These are phyloP conservation scores for Thamnidium elegans DNA, from an alignment of 192 early-diverging fungal species.

Conservation along the genomic window DNA sequence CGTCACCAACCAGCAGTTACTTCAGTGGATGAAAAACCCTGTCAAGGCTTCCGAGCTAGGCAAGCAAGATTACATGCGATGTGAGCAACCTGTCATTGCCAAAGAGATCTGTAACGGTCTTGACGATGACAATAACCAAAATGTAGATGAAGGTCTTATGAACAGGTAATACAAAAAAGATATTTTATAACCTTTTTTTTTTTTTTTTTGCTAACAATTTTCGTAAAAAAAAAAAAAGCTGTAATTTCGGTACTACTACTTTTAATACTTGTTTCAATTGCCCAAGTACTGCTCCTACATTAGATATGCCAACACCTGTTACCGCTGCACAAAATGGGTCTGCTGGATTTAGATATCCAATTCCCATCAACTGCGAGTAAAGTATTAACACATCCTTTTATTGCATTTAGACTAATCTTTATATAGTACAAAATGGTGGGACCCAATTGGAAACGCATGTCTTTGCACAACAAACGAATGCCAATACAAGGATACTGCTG, in stretches of 20 bases:
- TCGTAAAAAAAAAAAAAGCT: too few species aligned
- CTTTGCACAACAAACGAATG: conserved; percentile 51
- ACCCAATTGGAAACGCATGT: conserved; percentile 52
- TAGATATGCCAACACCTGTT: conserved; percentile 38
- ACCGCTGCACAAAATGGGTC: conserved; percentile 23
- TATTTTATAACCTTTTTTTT: too few species aligned
- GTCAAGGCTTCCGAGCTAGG: conserved; percentile 59
- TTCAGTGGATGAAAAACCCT: conserved; percentile 72
- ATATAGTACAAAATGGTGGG: conserved; percentile 63
- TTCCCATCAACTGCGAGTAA: conserved; percentile 51
- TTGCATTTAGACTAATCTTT: neutral
- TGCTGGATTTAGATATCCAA: conserved; percentile 30
- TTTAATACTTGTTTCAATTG: conserved; percentile 56
- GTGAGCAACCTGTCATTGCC: conserved; percentile 47
- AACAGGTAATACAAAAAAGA: too few species aligned
- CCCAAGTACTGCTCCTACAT: conserved; percentile 37
- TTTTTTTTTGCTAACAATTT: too few species aligned
- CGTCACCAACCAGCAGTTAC: conserved; percentile 61
- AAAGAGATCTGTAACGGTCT: conserved; percentile 70
- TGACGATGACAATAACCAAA: conserved; percentile 40
- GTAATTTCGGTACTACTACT: conserved; percentile 40
- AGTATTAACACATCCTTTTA: neutral
- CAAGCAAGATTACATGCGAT: conserved; percentile 60
- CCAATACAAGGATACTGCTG: conserved; percentile 45
- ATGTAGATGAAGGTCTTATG: conserved; percentile 36